phyloP scores from a whole-genome alignment of 2,329 filamentous ascomycete species.

The Helminthosporium solani region DNA sequence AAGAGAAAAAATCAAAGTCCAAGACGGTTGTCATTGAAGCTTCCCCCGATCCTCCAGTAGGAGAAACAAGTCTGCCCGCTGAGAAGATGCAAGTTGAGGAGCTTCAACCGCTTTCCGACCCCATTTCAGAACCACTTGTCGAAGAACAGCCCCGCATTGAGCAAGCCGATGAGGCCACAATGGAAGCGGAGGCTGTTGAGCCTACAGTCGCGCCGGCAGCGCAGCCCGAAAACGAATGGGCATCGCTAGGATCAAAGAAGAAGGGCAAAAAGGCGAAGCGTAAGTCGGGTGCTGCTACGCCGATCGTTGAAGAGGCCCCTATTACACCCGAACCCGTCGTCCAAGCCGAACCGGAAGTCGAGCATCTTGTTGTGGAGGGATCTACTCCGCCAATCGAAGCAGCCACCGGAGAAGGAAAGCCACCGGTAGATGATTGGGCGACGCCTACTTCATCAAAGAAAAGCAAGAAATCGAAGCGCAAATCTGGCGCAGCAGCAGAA shows the following conservation, averaged over 20 bases:
- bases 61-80: background rate
- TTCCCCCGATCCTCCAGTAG: background rate
- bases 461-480: conserved; percentile 23
- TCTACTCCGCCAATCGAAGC: background rate
- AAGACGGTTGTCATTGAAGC: conserved; percentile 11
- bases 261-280: conserved; percentile 22
- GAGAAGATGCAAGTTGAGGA: background rate
- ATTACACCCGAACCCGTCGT: background rate
- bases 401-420: background rate
- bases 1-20: conserved; percentile 16
- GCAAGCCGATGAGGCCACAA: background rate
- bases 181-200: conserved; percentile 1
- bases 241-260: conserved; percentile 15
- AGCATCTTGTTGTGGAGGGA: background rate
- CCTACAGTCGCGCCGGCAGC: background rate
- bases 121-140: background rate
- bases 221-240: conserved; percentile 7
- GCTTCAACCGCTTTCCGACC: background rate
- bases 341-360: background rate
- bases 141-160: background rate
- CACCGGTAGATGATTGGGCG: conserved; percentile 11
- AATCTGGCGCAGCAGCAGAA: background rate
- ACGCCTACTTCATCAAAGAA: conserved; percentile 6
- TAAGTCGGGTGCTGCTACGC: conserved; percentile 18
- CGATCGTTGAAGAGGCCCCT: conserved; percentile 3